These are phyloP conservation scores for Friedmanniomyces endolithicus DNA, from an alignment of 495 filamentous ascomycete genomes.

Conservation along the genomic window DNA sequence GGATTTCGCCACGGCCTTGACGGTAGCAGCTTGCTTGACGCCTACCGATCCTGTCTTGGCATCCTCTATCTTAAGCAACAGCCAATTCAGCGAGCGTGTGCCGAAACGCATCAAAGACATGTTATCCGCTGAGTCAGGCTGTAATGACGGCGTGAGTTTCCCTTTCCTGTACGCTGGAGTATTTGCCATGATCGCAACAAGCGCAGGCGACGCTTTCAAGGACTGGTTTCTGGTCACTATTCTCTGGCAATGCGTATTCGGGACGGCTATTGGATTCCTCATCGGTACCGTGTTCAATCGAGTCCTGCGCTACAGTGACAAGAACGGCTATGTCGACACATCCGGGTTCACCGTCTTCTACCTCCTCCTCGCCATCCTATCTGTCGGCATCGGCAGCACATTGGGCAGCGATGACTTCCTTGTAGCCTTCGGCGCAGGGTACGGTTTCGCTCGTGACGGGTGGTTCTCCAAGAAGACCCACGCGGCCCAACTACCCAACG, in stretches of 20 bases:
- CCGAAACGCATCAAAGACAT: constrained; percentile 36
- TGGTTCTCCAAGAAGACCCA: constrained; percentile 37
- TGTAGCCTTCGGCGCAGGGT: constrained; percentile 39
- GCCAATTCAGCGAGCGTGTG: constrained; percentile 34
- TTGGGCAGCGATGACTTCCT: constrained; percentile 41
- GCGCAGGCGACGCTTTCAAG: constrained; percentile 27
- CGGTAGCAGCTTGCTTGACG: constrained; percentile 39
- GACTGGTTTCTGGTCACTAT: constrained; percentile 39
- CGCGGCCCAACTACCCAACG: constrained; percentile 30
- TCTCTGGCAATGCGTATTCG: constrained; percentile 38
- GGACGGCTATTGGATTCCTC: constrained; percentile 31
- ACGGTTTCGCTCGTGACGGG: constrained; percentile 38
- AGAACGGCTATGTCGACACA: constrained; percentile 28
- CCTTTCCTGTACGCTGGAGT: constrained; percentile 40
- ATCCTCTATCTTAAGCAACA: constrained; percentile 35
- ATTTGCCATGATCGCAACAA: constrained; percentile 24
- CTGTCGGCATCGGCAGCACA: constrained; percentile 34
- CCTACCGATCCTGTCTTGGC: constrained; percentile 42
- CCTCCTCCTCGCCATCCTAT: constrained; percentile 37
- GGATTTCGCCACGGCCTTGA: constrained; percentile 29
- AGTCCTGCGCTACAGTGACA: constrained; percentile 30
- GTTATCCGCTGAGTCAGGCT: constrained; percentile 38
- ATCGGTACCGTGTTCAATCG: constrained; percentile 33
- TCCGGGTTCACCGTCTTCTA: constrained; percentile 40
- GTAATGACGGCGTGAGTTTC: constrained; percentile 39